Conservation (phyloP, 2,329 filamentous ascomycete species). For the Karstenula rhodostoma region DNA sequence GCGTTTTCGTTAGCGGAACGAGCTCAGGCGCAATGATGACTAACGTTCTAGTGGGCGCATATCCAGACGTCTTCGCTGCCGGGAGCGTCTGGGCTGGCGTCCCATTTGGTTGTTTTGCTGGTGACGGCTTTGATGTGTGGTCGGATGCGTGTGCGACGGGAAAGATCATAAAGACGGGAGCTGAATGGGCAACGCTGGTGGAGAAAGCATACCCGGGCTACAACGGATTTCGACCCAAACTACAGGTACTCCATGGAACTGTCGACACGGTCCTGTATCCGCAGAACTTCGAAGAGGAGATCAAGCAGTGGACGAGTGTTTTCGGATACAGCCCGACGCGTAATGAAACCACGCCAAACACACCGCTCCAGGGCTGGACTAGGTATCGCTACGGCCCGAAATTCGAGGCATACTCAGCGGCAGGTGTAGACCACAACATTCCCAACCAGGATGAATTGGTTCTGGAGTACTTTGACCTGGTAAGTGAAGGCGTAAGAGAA, state of each 20-base stretch:
- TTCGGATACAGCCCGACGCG: constrained; percentile 36
- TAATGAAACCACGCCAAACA: constrained; percentile 32
- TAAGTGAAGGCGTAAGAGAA: constrained; percentile 27
- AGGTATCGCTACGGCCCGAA: constrained; percentile 37
- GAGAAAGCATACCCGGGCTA: constrained; percentile 41
- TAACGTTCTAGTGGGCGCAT: constrained; percentile 42
- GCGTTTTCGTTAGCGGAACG: constrained; percentile 45
- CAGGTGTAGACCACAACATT: constrained; percentile 41
- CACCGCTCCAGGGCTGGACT: constrained; percentile 43
- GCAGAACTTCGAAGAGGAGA: constrained; percentile 44
- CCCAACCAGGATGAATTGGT: constrained; percentile 42
- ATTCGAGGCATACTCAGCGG: constrained; percentile 44
- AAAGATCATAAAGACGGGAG: constrained; percentile 40
- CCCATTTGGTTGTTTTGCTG: constrained; percentile 47
- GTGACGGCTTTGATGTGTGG: constrained; percentile 42
- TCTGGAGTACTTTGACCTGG: constrained; percentile 43
- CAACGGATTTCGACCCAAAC: constrained; percentile 40
- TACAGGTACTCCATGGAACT: constrained; percentile 43
- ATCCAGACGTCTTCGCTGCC: constrained; percentile 46
- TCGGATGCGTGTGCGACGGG: constrained; percentile 42
- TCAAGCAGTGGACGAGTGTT: constrained; percentile 47
- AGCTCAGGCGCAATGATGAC: constrained; percentile 50
- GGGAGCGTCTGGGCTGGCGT: constrained; percentile 46
- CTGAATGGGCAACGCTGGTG: constrained; percentile 41
- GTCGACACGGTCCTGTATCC: constrained; percentile 38